Evolutionary conservation across 768 basidiomycete species (phyloP), one percentile per base, ranked within the genome.

Genomic region (Brasilioporus rufonigricans): DNA sequence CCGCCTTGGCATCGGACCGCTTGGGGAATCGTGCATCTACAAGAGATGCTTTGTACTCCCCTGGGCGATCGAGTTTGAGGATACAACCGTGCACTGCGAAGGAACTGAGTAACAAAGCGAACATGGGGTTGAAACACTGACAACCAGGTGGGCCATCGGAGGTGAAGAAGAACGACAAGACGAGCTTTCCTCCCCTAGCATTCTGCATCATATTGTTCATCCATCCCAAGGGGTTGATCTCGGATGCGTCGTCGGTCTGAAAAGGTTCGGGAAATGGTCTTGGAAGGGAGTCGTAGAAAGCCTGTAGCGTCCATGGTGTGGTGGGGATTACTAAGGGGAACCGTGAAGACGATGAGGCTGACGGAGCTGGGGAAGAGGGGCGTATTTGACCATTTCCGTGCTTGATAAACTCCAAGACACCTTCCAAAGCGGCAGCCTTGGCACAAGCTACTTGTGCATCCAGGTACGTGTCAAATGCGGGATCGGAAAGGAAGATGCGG

Each of bases 1-100:
- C 89, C 0, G 78, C 75, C 66, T 85, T 87, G n/a, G 87, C 87
- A 49, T 89, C 87, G 0, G 71, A 69, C 4, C 81, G 81, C 61
- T 81, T 85, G 2, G 74, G 60, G 58, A 89, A 89, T 16, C 74
- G 73, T 0, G 83, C 73, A n/a, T 88, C 86, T 27, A 85, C 84
- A 6, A 90, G 65, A 59, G 77, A 90, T 0, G 84, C 81, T 40
- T 72, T 76, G 35, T 76, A 78, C 52, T 81, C 78, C 5, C 71
- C 73, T 3, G 80, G 79, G 26, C 80, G 77, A 39, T 78, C 76
- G 6, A 90, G 59, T 26, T 83, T 81, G 39, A 89, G 74, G 12
- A 89, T 67, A 63, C 81, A 85, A 4, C 87, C 87, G 36, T 85
- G 80, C 14, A 82, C 83, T 86, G 48, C 12, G 44, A 27, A 44